Base-by-base conservation (phyloP, 345 rosid genomes). In the Hypericum perforatum region DNA sequence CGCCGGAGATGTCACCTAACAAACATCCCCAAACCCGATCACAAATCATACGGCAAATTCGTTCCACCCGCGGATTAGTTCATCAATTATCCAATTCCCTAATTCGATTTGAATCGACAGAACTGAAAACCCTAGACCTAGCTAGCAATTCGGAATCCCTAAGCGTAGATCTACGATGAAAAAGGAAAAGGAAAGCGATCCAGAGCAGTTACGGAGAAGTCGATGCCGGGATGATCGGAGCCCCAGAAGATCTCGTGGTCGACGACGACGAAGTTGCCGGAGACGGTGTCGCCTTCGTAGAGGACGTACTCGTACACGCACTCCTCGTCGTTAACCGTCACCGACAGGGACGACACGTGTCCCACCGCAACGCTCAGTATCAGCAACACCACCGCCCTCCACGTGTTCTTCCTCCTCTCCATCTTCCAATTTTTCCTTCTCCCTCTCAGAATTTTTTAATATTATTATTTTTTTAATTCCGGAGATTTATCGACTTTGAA, bases 231-330 rank as follows among this genome's bases (percentile, higher is more conserved):
- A n/a, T 42, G 45, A n/a, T 42, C 45, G 12, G 45, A 8, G 45
- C 45, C 45, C 45, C 45, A 42, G 12, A 42, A 42, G 45, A 42
- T 42, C 45, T 42, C 45, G 12, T 42, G 45, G 12, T 42, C 45
- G 45, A 42, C 12, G 45, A 42, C 45, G 11, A 42, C 45, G 45
- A 8, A 42, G 45, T 42, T 42, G 45, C 45, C 45, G 12, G 45
- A 42, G 12, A 42, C 45, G 45, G 45, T 42, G 45, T 42, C 45
- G 9, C 45, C 45, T n/a, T 42, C 45, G 45, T 42, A 42, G 11
- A 42, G 9, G 45, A 42, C 45, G 12, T n/a, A 8, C 45, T 42
- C 45, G 45, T 42, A 42, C 6, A 42, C 45, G 45, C 45, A 42
- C 12, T 42, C 45, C 45, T 42, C 12, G 12, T 9, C 12, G 11